Base-by-base conservation (phyloP, 768 basidiomycete genomes). In the Leccinum incarnatum region DNA sequence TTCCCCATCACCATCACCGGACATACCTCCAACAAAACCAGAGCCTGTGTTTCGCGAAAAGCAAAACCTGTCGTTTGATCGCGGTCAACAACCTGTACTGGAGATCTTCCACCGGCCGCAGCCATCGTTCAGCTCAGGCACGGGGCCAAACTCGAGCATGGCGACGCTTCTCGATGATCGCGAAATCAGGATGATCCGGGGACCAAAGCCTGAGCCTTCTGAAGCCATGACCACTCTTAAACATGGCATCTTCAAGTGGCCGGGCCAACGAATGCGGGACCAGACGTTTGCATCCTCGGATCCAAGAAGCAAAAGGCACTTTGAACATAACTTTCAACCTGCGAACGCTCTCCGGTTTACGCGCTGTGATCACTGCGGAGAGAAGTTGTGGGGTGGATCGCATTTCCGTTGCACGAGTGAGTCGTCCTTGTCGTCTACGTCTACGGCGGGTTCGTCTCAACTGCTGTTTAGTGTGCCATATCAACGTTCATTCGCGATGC, bases 321-420 rank as follows among this genome's bases (percentile, higher is more conserved):
- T 80, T 36, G 87, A 91, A 57, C 97, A 99, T 71, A 82, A 81
- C 61, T 98, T 98, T 80, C 91, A 93, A 68, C 93, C 91, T 62
- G 78, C 92, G 62, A 96, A 87, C 66, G 84, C 95, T 29, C 77
- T 98, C 57, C 84, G 95, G 37, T 91, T 97, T 58, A 88, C 92
- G 29, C 83, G 92, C 45, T 99, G 97, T 69, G 97, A 98, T 67
- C 89, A 95, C 55, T 99, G 97, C 69, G 88, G 87, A 34, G 97
- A 98, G 70, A 99, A 98, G 79, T 87, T 98, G 87, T 99, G 95
- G 95, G 97, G 97, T 5, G 96, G 96, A 7, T 85, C 95, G n/a
- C 94, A 95, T 69, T 79, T 92, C 54, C 88, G 92, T 32, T 99
- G 97, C 70, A 83, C 87, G 63, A 80, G 96, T 94, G 69, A 70